These are phyloP conservation scores for Amphirosellinia nigrospora DNA, from an alignment of 495 filamentous ascomycete genomes.

Conservation along the genomic window DNA sequence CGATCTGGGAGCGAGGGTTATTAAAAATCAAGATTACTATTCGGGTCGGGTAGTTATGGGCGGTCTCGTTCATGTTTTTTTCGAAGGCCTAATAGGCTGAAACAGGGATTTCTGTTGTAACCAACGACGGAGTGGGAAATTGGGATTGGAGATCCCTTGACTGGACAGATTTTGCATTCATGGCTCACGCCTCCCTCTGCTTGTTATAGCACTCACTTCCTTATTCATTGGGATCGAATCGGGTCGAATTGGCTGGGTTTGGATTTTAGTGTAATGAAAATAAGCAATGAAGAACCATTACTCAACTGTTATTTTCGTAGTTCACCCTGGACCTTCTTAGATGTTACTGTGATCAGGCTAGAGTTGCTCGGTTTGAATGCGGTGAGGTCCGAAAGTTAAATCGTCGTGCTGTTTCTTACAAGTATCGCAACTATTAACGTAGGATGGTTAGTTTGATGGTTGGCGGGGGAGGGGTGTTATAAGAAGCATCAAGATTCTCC, in stretches of 20 bases:
- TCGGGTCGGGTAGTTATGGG: conserved; percentile 8
- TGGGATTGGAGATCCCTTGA: conserved; percentile 21
- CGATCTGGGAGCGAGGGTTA: background rate
- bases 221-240: background rate
- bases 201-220: conserved; percentile 16
- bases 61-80: conserved; percentile 17
- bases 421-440: background rate
- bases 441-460: too few species aligned
- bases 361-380: background rate
- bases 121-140: background rate
- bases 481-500: background rate
- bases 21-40: conserved; percentile 18
- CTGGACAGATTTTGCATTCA: conserved; percentile 25
- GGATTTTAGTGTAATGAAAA: conserved; percentile 19
- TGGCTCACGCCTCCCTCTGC: conserved; percentile 25
- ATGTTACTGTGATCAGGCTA: background rate
- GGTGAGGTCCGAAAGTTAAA: background rate
- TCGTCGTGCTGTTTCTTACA: background rate
- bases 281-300: conserved; percentile 11
- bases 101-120: conserved; percentile 3
- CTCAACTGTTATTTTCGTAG: background rate
- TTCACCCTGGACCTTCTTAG: background rate
- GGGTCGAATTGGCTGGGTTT: conserved; percentile 17
- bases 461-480: background rate
- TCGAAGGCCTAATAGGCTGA: background rate